Conservation (phyloP, 345 rosid species). For the Gossypium ekmanianum region DNA sequence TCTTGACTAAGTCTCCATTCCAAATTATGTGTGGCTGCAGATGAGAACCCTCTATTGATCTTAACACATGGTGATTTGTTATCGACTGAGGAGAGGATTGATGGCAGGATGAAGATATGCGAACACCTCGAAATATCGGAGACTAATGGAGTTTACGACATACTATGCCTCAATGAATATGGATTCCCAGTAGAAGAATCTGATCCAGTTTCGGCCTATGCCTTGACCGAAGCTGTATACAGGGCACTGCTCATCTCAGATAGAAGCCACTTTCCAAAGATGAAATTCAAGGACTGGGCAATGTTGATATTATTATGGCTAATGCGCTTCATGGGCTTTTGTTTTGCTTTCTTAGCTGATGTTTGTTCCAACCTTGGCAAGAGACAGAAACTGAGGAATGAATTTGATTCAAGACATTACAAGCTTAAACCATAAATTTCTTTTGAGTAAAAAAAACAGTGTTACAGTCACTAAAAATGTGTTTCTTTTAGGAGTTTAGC, state of each 20-base stretch:
- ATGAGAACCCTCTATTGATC: conserved; percentile 51
- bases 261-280: conserved; percentile 42
- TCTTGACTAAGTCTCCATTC: background rate
- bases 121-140: conserved; percentile 36
- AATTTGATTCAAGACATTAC: background rate
- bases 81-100: conserved; percentile 42
- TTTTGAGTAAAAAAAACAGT: background rate
- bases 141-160: conserved; percentile 44
- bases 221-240: conserved; percentile 40
- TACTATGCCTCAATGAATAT: conserved; percentile 51
- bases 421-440: background rate
- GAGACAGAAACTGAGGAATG: conserved; percentile 10
- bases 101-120: conserved; percentile 45
- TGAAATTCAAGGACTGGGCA: conserved; percentile 33
- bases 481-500: background rate
- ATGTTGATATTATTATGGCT: conserved; percentile 28
- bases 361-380: conserved; percentile 42
- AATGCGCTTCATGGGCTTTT: conserved; percentile 31
- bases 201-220: conserved; percentile 47
- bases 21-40: conserved; percentile 22
- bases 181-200: conserved; percentile 52
- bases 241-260: conserved; percentile 56
- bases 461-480: background rate
- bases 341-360: conserved; percentile 41
- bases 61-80: conserved; percentile 59